Evolutionary conservation across 2,329 filamentous ascomycete species (phyloP).

Genomic region (Curvularia verruculosa): DNA sequence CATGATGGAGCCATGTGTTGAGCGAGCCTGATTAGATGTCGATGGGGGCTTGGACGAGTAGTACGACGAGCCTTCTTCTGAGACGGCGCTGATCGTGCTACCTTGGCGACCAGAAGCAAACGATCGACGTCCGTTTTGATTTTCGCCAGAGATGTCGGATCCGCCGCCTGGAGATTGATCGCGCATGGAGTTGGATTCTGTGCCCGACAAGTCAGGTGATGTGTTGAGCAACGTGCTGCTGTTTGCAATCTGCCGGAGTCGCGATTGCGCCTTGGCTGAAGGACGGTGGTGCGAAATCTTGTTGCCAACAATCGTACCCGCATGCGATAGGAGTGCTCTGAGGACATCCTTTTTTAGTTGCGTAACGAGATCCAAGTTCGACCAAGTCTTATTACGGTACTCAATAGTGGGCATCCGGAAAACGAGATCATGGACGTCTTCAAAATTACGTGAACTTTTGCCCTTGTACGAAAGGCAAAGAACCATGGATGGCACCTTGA

Average conservation of each 20-base stretch:
- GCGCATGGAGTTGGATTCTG: constrained; percentile 39
- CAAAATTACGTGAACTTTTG: constrained; percentile 90
- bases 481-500: constrained; percentile 93
- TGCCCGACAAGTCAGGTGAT: constrained; percentile 42
- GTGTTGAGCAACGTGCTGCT: constrained; percentile 67
- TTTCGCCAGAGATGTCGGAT: constrained; percentile 36
- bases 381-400: constrained; percentile 99
- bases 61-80: constrained; percentile 36
- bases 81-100: constrained; percentile 37
- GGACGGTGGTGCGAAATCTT: constrained; percentile 92
- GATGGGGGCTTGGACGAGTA: constrained; percentile 19
- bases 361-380: constrained; percentile 90
- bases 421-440: constrained; percentile 97
- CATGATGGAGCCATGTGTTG: constrained; percentile 35
- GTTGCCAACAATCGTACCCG: constrained; percentile 95
- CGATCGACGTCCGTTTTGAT: constrained; percentile 28
- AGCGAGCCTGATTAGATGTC: constrained; percentile 25
- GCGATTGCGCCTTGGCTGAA: constrained; percentile 76
- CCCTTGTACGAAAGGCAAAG: constrained; percentile 97
- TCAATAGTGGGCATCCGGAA: constrained; percentile 94
- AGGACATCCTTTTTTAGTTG: constrained; percentile 94
- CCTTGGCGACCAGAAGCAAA: constrained; percentile 43
- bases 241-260: constrained; percentile 82
- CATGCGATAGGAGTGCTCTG: constrained; percentile 91
- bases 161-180: constrained; percentile 39